A percentile compares a stretch with the other conserved stretches of the same genome.
Evolutionary conservation across 352 stramenopile species (phyloP).

Genomic region (Chrysophaeum taylorii): DNA sequence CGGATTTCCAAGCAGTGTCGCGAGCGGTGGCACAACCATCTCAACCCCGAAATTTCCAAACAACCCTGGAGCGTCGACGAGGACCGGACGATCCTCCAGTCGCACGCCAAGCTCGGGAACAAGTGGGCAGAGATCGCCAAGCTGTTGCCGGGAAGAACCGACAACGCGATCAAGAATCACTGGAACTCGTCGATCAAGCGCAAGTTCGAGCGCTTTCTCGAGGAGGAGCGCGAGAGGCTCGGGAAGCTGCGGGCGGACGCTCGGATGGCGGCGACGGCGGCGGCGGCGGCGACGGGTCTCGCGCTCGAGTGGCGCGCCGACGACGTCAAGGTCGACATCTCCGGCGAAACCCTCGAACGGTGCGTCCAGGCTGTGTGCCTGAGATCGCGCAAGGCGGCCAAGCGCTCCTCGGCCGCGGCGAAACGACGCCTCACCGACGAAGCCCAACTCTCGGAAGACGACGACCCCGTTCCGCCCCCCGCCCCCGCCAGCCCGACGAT

Average conservation of each 20-base stretch:
- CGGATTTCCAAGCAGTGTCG: slow-evolving; percentile 89
- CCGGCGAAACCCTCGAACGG: neutral
- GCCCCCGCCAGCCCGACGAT: no score
- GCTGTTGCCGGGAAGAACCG: slow-evolving; percentile 79
- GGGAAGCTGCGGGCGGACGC: no score
- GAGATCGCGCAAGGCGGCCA: neutral
- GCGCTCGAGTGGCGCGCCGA: no score
- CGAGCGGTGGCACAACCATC: slow-evolving; percentile 91
- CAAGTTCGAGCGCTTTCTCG: slow-evolving; percentile 33
- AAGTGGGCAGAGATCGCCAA: slow-evolving; percentile 89
- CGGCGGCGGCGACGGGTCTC: no score
- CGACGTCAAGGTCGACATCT: no score
- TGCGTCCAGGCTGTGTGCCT: neutral
- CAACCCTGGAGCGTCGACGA: slow-evolving; percentile 80
- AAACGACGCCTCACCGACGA: no score
- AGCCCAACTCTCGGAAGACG: no score
- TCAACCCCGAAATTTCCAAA: slow-evolving; percentile 84
- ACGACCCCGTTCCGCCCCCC: no score
- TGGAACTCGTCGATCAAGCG: slow-evolving; percentile 64
- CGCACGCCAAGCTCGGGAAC: slow-evolving; percentile 75
- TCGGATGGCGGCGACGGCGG: no score
- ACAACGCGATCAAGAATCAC: slow-evolving; percentile 98
- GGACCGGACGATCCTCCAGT: slow-evolving; percentile 46
- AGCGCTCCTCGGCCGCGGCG: neutral
- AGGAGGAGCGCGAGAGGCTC: neutral